Evolutionary conservation across 2,329 filamentous ascomycete species (phyloP), one percentile per base, ranked within the genome.

Genomic region (Fusarium torreyae): DNA sequence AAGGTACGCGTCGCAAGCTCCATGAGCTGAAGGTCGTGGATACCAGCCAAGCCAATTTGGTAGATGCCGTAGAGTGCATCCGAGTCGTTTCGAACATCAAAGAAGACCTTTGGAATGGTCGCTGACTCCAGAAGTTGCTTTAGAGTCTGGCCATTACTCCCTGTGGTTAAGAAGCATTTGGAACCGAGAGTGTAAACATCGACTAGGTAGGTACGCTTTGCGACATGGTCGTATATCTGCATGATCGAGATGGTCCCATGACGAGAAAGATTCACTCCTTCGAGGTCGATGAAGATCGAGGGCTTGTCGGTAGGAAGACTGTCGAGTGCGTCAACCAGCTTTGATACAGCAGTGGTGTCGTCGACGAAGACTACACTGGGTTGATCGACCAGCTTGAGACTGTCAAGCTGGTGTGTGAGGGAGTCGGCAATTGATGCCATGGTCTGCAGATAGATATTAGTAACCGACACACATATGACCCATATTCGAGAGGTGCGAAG

Each of bases 1-100:
- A 26, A 20, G n/a, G 6, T 34, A 8, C 57, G 20, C 0, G 44
- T 22, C 18, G 38, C 33, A 2, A 61, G 22, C 14, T 49, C 43
- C 43, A 57, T 57, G 1, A 57, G 57, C 15, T 60, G 52, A 18
- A 60, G 36, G 28, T 60, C 57, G 7, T 57, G 57, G 13, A 43
- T 28, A 0, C 52, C 51, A 15, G 31, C 36, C 3, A 49, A 36
- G 5, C 4, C 6, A 1, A 60, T 36, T 13, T 15, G 8, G 5
- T 17, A 46, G 3, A 45, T 24, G 1, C 6, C n/a, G 5, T 40
- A 45, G 2, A 59, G 34, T n/a, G 28, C 54, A 6, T 59, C n/a
- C 1, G 40, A 59, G 11, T 31, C n/a, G 3, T 31, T 11, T 3
- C 38, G 31, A 2, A 36, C 45, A 1, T 52, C 39, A 11, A 52